Base-by-base conservation (phyloP, 1,139 yeast species). In the Geotrichum candidum region DNA sequence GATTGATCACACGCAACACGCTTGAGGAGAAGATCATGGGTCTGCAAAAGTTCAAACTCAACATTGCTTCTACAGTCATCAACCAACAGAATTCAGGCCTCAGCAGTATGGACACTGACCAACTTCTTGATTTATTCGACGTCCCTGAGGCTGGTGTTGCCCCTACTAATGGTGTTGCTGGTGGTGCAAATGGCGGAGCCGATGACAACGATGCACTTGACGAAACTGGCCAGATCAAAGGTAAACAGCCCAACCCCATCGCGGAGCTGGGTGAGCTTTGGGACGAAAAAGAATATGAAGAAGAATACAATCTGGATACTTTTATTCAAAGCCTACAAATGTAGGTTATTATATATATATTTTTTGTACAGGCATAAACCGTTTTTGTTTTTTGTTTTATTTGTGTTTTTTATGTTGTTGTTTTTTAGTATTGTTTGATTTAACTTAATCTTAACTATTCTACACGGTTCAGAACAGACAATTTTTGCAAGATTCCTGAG, bases 11-110 rank as follows among this genome's bases (percentile, higher is more conserved):
- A 9, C 87, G 91, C 71, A 87, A 90, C 69, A 94, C 99, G 0
- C 79, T 95, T 66, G 99, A 95, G 74, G 99, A 94, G 72, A 92
- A 95, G 76, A 95, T 95, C 66, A 95, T 95, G 99, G 98, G 99
- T 52, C 80, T 95, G 68, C 99, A 95, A 72, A 90, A 90, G 74
- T 95, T 95, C 83, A 95, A 95, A 77, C 87, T 95, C 88, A 94
- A 92, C 73, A 90, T 95, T 72, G 99, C 99, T 0, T 89, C 96
- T 0, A 90, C 97, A 0, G 90, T 95, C 69, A 96, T 95, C 61
- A 92, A 92, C 72, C 99, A 95, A 74, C 99, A 95, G 73, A 95
- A 95, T 73, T 84, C 96, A 11, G 99, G 98, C 0, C 81, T 95
- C 68, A 84, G 90, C 5, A 90, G 97, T 0, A 95, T 95, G 99